Conservation (phyloP, 129 eudicot genomes). For the Oenanthe sinensis region DNA sequence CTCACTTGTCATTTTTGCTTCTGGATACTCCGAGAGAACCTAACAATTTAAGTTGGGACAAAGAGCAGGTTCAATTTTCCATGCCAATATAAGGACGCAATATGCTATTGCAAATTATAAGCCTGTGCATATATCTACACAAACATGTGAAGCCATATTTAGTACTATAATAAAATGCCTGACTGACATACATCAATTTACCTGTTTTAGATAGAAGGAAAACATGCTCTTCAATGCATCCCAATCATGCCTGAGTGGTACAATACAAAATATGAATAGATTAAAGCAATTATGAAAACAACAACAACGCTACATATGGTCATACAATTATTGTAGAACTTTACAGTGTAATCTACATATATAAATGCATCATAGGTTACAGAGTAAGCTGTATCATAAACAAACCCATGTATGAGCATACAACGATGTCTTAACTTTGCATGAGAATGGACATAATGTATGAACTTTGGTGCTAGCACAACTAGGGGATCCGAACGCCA, state of each 20-base stretch:
- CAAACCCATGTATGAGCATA: neutral
- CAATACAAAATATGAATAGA: conserved; percentile 7
- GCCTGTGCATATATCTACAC: neutral
- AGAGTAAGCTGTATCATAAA: neutral
- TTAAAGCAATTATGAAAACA: neutral
- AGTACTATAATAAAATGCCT: neutral
- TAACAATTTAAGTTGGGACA: conserved; percentile 13
- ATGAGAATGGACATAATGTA: neutral
- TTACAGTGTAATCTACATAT: neutral
- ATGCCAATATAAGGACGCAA: neutral
- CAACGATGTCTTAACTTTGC: neutral
- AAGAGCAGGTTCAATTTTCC: neutral
- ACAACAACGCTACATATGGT: neutral
- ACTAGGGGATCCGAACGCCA: neutral
- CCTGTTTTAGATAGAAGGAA: conserved; percentile 81
- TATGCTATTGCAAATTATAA: neutral
- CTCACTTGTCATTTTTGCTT: conserved; percentile 45
- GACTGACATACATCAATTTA: conserved; percentile 52
- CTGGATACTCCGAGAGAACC: conserved; percentile 81
- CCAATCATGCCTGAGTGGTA: conserved; percentile 68
- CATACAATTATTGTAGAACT: neutral
- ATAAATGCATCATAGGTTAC: neutral
- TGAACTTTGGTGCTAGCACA: neutral
- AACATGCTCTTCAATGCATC: conserved; percentile 61
- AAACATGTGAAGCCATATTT: neutral